Evolutionary conservation across 2,329 filamentous ascomycete genomes (phyloP), one percentile per base, ranked within the genome.

Genomic region (Colletotrichum salicis): DNA sequence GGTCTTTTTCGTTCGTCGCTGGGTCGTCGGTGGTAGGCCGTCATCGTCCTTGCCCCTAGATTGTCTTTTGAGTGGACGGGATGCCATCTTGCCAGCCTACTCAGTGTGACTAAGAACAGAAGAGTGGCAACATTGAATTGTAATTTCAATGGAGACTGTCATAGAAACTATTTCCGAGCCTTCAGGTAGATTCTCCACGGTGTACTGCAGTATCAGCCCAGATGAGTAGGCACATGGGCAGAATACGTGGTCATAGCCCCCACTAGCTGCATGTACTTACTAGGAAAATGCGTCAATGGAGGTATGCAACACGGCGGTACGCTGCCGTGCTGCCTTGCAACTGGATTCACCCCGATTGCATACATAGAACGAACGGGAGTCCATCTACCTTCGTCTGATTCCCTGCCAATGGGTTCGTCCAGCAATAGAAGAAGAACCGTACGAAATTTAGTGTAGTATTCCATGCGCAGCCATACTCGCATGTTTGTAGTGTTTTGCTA

Each of bases 361-460:
- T 41, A 4, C 37, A 0, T 41, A 41, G 2, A 4, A 41, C 37
- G 3, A 41, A 41, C 3, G 37, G 13, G 2, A 41, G 4, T 7
- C 37, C 13, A 41, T 6, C 3, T 13, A 41, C 13, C 13, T 41
- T 41, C 5, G 7, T 41, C 37, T 41, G 2, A 41, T 3, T 7
- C 15, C 7, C 37, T 41, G 5, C 37, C 7, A 3, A 41, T 41
- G 37, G 19, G 4, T 15, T 5, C 37, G 15, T 15, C 15, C 2
- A 41, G 19, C 2, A 41, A 4, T 19, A 0, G 6, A 3, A 0
- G 3, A 41, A 15, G 6, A 41, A 41, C 0, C 5, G 7, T 19
- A 19, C 15, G 37, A 41, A 3, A 0, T 6, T 41, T 6, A 1
- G 15, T 41, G 1, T 13, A 41, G 37, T 7, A 1, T 8, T 7